Base-by-base conservation (phyloP, 2,329 filamentous ascomycete species). In the Chaetomiaceae sp. region DNA sequence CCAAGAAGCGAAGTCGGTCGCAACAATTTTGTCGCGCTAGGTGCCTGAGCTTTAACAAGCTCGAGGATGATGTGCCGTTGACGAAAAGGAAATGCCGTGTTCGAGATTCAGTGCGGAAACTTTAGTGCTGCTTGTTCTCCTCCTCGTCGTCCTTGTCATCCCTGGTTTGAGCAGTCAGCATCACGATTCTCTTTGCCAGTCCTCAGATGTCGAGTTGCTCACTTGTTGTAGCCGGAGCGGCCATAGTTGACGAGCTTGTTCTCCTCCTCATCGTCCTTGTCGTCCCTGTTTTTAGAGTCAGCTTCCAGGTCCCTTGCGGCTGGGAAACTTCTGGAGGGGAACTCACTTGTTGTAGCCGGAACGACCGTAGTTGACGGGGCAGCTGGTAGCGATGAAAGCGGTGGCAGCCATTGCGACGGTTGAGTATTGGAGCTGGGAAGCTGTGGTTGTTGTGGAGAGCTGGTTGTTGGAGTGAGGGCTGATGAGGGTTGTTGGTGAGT, bases 281-380 rank as follows among this genome's bases (percentile, higher is more conserved):
- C 51, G 54, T 54, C 22, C 22, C 22, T 57, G 42, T 53, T 56
- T 50, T 54, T 57, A 37, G 34, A 27, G 5, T 14, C 35, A 22
- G 14, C 43, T 50, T 54, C 37, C n/a, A n/a, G 53, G 48, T 38
- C 9, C 8, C 4, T 19, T 15, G n/a, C n/a, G 14, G 17, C 18
- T 18, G 27, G 27, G 12, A 24, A 5, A 15, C 6, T 20, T 33
- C 6, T 33, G 30, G 34, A 19, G 20, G 4, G 30, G 6, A 7
- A 47, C 54, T 43, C 37, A 57, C 61, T 68, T 70, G 67, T 73
- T 74, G 65, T 73, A 73, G 52, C 70, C 70, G 42, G 65, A 68
- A 51, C 70, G 70, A 60, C 71, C 71, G 42, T 51, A 56, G 47
- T 50, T 56, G 44, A 59, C 56, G 35, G 47, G 52, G 51, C 17